These are phyloP conservation scores for Hypomontagnella submonticulosa DNA, from an alignment of 495 filamentous ascomycete genomes.

Conservation along the genomic window DNA sequence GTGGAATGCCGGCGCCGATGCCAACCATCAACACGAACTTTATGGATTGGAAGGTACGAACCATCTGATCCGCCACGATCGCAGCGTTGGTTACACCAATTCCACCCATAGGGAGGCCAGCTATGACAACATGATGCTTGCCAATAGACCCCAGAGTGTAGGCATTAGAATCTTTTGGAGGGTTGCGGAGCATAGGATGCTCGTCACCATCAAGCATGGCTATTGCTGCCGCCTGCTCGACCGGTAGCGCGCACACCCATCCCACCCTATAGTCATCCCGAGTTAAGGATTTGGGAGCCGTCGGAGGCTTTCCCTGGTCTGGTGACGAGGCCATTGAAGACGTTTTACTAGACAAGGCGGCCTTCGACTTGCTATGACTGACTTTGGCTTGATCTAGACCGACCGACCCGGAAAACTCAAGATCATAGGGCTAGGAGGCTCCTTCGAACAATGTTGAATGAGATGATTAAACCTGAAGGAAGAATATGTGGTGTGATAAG, in stretches of 20 bases:
- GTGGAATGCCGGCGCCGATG: slow-evolving; percentile 56
- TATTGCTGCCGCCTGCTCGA: slow-evolving; percentile 58
- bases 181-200: slow-evolving; percentile 55
- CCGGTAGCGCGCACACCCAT: slow-evolving; percentile 61
- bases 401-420: too few species aligned
- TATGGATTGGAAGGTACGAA: slow-evolving; percentile 55
- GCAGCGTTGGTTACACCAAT: slow-evolving; percentile 45
- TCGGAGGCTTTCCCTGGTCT: too few species aligned
- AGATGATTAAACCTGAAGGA: too few species aligned
- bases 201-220: slow-evolving; percentile 11
- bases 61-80: slow-evolving; percentile 50
- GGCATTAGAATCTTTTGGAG: slow-evolving; percentile 50
- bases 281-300: too few species aligned
- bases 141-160: slow-evolving; percentile 58
- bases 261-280: slow-evolving; percentile 60
- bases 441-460: too few species aligned
- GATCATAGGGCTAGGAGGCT: too few species aligned
- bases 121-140: slow-evolving; percentile 58
- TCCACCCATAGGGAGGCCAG: slow-evolving; percentile 51
- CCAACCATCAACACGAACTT: slow-evolving; percentile 60
- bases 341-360: too few species aligned
- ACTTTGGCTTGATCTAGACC: too few species aligned
- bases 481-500: too few species aligned
- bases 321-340: too few species aligned
- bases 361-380: too few species aligned